Evolutionary conservation across 768 basidiomycete species (phyloP).

Genomic region (Lentinula guzmanii): DNA sequence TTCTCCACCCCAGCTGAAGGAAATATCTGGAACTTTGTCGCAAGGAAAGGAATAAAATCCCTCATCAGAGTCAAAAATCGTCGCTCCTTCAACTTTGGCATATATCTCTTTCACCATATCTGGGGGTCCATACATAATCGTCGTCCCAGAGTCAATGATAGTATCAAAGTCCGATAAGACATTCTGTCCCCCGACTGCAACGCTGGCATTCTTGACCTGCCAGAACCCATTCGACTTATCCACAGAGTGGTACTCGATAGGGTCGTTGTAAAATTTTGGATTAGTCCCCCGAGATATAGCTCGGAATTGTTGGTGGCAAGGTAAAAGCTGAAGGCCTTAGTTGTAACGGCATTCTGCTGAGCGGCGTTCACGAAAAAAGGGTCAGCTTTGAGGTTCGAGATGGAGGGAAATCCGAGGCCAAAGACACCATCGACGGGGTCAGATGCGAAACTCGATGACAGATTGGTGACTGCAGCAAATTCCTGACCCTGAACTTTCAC

Average conservation of each 20-base stretch:
- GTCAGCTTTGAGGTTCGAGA: conserved; percentile 24
- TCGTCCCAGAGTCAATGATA: conserved; percentile 33
- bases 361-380: conserved; percentile 38
- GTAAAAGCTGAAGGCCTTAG: conserved; percentile 39
- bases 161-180: conserved; percentile 13
- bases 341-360: conserved; percentile 20
- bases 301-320: conserved; percentile 35
- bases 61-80: conserved; percentile 10
- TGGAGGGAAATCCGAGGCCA: conserved; percentile 29
- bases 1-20: conserved; percentile 30
- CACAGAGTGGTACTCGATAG: conserved; percentile 26
- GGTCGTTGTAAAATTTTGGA: conserved; percentile 32
- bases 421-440: conserved; percentile 14
- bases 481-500: conserved; percentile 15
- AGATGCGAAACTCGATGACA: conserved; percentile 20
- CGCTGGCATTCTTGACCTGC: conserved; percentile 16
- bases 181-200: conserved; percentile 9
- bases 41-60: conserved; percentile 28
- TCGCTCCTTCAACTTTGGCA: conserved; percentile 18
- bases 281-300: conserved; percentile 49
- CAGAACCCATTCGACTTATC: conserved; percentile 20
- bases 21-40: conserved; percentile 17
- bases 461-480: conserved; percentile 29
- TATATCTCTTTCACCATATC: conserved; percentile 17
- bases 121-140: conserved; percentile 25